Percentiles rank a stretch among this genome's conserved stretches.
phyloP scores from a whole-genome alignment of 495 filamentous ascomycete species.

The Aspergillus panamensis region DNA sequence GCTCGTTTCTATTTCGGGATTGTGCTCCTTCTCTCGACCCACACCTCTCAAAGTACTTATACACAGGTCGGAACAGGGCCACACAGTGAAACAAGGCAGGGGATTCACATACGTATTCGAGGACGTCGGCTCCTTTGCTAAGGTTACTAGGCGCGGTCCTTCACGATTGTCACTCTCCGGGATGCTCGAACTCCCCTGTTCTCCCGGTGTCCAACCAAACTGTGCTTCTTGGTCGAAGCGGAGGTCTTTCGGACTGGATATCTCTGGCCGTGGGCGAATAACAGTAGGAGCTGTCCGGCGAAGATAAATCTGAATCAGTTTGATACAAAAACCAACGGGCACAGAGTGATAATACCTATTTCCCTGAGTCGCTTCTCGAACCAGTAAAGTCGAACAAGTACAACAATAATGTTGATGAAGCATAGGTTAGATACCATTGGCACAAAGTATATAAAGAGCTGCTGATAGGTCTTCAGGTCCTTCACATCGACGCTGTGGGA shows the following conservation, averaged over 20 bases:
- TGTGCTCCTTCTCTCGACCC: background rate
- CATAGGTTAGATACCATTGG: constrained; percentile 33
- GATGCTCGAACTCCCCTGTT: background rate
- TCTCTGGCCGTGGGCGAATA: constrained; percentile 4
- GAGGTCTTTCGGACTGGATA: background rate
- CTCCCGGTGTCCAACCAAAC: background rate
- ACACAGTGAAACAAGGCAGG: background rate
- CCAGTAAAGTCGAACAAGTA: constrained; percentile 35
- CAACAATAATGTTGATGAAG: constrained; percentile 37
- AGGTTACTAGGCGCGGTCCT: background rate
- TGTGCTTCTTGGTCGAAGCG: constrained; percentile 15
- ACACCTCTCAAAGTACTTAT: background rate
- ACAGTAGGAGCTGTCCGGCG: constrained; percentile 10
- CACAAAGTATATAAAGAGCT: constrained; percentile 35
- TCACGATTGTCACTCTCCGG: background rate
- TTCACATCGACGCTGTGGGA: constrained; percentile 34
- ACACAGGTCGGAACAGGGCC: background rate
- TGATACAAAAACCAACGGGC: background rate
- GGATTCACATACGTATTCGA: constrained; percentile 1
- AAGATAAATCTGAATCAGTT: background rate
- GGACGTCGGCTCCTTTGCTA: background rate
- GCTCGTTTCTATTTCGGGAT: background rate
- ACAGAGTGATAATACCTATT: constrained; percentile 1
- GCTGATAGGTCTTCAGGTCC: constrained; percentile 37
- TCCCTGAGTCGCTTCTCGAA: constrained; percentile 32